A percentile compares a stretch with the other conserved stretches of the same genome.
Conservation (phyloP, 176 grass and related monocot genomes). For the Puya raimondii region DNA sequence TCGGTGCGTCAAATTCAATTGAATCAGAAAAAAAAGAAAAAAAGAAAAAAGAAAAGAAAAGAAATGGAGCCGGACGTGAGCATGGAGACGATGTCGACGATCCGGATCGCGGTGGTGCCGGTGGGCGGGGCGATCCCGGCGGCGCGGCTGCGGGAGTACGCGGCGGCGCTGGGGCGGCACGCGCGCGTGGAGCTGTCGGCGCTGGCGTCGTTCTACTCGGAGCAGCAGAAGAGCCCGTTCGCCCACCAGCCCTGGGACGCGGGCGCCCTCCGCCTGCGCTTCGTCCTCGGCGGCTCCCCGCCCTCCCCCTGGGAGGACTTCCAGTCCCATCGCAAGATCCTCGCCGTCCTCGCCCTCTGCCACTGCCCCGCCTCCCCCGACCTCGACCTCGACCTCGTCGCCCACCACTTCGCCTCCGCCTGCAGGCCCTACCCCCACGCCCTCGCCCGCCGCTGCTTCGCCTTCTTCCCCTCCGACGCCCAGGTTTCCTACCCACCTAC, state of each 20-base stretch:
- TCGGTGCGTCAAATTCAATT: no score
- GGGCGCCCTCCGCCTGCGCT: constrained; percentile 75
- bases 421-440: constrained; percentile 52
- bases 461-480: constrained; percentile 75
- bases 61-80: constrained; percentile 92
- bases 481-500: constrained; percentile 28
- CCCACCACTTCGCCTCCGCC: constrained; percentile 45
- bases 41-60: no score
- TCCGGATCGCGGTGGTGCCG: constrained; percentile 79
- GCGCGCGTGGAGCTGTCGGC: constrained; percentile 66
- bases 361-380: constrained; percentile 67
- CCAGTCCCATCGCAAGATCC: constrained; percentile 93
- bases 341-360: constrained; percentile 80
- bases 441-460: constrained; percentile 72
- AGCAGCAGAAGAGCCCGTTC: constrained; percentile 99
- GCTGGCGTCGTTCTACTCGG: constrained; percentile 76
- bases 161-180: constrained; percentile 53
- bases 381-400: constrained; percentile 59
- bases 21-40: no score
- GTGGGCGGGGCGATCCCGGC: constrained; percentile 72
- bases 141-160: constrained; percentile 63
- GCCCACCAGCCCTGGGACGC: constrained; percentile 77
- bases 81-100: constrained; percentile 77
- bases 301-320: constrained; percentile 97
- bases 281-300: constrained; percentile 63